Percentiles rank a stretch among this genome's conserved stretches.
These are phyloP conservation scores for Amanita phalloides DNA, from an alignment of 768 basidiomycete genomes.

Conservation along the genomic window DNA sequence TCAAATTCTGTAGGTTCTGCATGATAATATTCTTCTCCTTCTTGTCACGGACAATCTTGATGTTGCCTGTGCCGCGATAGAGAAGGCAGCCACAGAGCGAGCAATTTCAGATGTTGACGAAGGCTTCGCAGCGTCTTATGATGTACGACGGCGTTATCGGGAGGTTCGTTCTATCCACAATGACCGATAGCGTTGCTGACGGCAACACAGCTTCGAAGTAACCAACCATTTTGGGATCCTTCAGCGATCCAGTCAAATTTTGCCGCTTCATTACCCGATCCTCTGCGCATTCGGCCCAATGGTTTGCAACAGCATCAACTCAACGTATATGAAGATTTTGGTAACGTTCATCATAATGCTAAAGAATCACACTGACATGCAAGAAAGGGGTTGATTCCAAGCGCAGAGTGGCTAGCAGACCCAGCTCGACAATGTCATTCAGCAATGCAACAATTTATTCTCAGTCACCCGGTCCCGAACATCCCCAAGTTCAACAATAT, in stretches of 20 bases:
- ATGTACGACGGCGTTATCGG: conserved; percentile 74
- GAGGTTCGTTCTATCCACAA: conserved; percentile 39
- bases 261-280: conserved; percentile 70
- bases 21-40: conserved; percentile 70
- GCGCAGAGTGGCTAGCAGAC: conserved; percentile 50
- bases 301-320: conserved; percentile 79
- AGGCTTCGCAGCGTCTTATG: conserved; percentile 72
- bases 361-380: conserved; percentile 2
- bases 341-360: conserved; percentile 22
- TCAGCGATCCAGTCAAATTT: conserved; percentile 62
- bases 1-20: conserved; percentile 43
- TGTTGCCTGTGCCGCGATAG: conserved; percentile 86
- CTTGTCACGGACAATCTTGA: conserved; percentile 91
- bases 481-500: conserved; percentile 27
- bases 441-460: conserved; percentile 38
- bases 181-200: background rate
- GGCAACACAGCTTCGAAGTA: conserved; percentile 40
- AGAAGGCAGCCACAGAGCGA: conserved; percentile 96
- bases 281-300: conserved; percentile 71
- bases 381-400: conserved; percentile 35
- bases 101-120: conserved; percentile 92
- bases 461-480: conserved; percentile 56
- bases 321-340: conserved; percentile 93
- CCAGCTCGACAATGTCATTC: conserved; percentile 64
- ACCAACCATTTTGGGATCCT: conserved; percentile 86